Evolutionary conservation across 495 filamentous ascomycete species (phyloP).

Genomic region (Endocarpon pusillum): DNA sequence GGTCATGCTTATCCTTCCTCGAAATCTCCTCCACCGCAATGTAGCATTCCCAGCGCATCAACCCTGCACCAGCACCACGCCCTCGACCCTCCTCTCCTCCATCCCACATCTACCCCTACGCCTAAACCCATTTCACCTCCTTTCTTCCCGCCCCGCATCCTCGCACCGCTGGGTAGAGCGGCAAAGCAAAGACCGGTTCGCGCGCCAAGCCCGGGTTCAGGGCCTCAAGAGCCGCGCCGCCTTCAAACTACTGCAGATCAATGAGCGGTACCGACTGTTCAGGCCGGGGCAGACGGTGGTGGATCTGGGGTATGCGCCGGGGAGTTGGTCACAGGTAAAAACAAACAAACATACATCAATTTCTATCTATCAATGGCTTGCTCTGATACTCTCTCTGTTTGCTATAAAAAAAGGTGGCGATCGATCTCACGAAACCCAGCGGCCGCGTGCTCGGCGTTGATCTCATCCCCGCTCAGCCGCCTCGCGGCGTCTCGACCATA

Average conservation of each 20-base stretch:
- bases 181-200: constrained; percentile 52
- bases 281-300: constrained; percentile 66
- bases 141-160: constrained; percentile 41
- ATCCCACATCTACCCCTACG: too few relatives aligned
- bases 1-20: too few relatives aligned
- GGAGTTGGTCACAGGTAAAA: constrained; percentile 76
- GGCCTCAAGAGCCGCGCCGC: constrained; percentile 78
- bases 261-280: constrained; percentile 67
- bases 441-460: constrained; percentile 83
- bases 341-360: constrained; percentile 1
- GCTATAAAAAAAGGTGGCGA: constrained; percentile 45
- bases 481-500: constrained; percentile 73
- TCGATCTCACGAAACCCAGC: constrained; percentile 52
- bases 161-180: constrained; percentile 69
- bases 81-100: too few relatives aligned
- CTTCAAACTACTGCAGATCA: constrained; percentile 82
- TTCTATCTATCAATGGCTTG: constrained; percentile 1
- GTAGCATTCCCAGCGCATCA: too few relatives aligned
- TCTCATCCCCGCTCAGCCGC: constrained; percentile 79
- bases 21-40: too few relatives aligned
- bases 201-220: constrained; percentile 51
- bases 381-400: constrained; percentile 2
- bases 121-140: too few relatives aligned
- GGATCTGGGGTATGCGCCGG: constrained; percentile 86
- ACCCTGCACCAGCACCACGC: too few relatives aligned